Evolutionary conservation across 164 flowering plant species (phyloP).

Genomic region (Warburgia ugandensis): DNA sequence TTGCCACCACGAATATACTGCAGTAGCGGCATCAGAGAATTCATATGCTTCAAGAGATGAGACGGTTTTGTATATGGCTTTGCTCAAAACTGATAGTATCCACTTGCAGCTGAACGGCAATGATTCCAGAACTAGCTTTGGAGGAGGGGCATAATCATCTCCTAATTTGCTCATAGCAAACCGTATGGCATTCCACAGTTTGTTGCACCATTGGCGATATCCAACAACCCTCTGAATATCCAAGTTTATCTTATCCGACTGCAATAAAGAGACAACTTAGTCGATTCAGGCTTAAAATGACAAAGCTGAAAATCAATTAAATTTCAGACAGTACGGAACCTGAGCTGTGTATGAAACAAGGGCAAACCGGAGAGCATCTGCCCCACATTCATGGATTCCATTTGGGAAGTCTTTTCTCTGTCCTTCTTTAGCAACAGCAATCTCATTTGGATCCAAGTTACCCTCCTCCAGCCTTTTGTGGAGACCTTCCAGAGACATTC

Average conservation of each 20-base stretch:
- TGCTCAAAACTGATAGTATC: conserved; percentile 84
- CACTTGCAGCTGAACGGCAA: conserved; percentile 86
- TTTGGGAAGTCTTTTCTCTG: conserved; percentile 76
- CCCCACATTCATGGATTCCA: conserved; percentile 92
- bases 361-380: conserved; percentile 89
- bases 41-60: conserved; percentile 60
- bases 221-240: conserved; percentile 95
- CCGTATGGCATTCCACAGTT: conserved; percentile 86
- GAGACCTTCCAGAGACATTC: conserved; percentile 73
- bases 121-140: conserved; percentile 20
- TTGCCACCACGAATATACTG: conserved; percentile 95
- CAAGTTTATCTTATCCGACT: conserved; percentile 94
- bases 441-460: conserved; percentile 63
- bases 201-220: conserved; percentile 98
- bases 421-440: conserved; percentile 62
- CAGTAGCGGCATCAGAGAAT: conserved; percentile 73
- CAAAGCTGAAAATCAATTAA: background rate
- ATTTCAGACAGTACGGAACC: conserved; percentile 30
- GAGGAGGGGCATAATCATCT: conserved; percentile 56
- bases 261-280: conserved; percentile 16
- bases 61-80: conserved; percentile 66
- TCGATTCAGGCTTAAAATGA: background rate
- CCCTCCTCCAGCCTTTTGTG: conserved; percentile 86
- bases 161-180: conserved; percentile 92
- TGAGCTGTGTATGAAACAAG: conserved; percentile 91